Base-by-base conservation (phyloP, 805 yeast genomes). In the Spathaspora passalidarum region DNA sequence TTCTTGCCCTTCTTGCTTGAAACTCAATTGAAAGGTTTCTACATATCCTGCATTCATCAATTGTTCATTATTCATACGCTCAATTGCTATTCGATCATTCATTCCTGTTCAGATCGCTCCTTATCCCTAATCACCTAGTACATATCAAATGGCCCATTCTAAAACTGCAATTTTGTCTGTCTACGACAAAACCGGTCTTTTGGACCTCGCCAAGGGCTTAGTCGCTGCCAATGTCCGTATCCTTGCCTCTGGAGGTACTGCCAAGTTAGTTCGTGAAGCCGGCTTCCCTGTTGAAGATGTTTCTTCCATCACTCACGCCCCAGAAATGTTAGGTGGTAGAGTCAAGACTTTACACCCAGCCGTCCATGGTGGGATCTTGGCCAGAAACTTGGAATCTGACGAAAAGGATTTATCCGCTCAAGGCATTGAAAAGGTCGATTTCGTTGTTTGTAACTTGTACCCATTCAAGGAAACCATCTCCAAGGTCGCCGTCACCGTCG, bases 341-440 rank as follows among this genome's bases (percentile, higher is more conserved):
- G 99, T 94, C 58, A 94, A 94, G 76, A 94, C 99, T 49, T 78
- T 94, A 59, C 99, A 94, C 67, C 99, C 99, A 35, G 99, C 98
- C 23, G 97, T 94, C 51, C 99, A 94, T 68, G 99, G 96, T 59
- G 96, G 96, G 68, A 94, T 94, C 60, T 79, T 94, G 56, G 98
- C 99, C 43, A 83, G 98, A 75, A 81, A 94, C 72, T 79, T 89
- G 66, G 96, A 87, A 57, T 76, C 86, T 53, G 99, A 94, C 70
- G 95, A 90, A 70, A 73, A 81, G 58, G 99, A 94, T 66, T 81
- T 94, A 63, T 78, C 78, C 43, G 86, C 82, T 43, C 97, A 92
- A 73, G 85, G 91, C 49, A 94, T 94, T 63, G 96, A 88, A 59
- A 94, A 91, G 72, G 97, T 94, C 54, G 99, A 94, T 75, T 89